Base-by-base conservation (phyloP, 495 filamentous ascomycete species). In the Xylaria scruposa region DNA sequence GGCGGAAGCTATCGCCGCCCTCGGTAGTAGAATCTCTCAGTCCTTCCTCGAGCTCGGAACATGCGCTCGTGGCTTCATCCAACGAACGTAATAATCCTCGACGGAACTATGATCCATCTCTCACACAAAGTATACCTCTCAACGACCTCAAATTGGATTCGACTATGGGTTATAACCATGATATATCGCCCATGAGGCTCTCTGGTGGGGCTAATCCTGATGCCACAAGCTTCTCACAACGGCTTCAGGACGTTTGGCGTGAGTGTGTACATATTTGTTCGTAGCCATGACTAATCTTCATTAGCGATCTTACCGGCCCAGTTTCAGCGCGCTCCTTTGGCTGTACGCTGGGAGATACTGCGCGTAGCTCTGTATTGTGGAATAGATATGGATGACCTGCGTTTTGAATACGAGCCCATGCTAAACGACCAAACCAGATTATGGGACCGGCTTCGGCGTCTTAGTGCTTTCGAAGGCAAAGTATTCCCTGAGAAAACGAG, bases 311-410 rank as follows among this genome's bases (percentile, higher is more conserved):
- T 81, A 44, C 84, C 83, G 0, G 44, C 44, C 21, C 80, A 80
- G 67, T 76, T 83, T 31, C 78, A 79, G 19, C 33, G 67, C 0
- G 83, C 81, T 1, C 84, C 84, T 0, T 76, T 86, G 9, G 80
- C 78, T 26, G 75, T 86, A 46, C 78, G 79, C 13, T 86, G 84
- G 84, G 84, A 86, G 61, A 69, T 86, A 19, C 78, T 82, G 4
- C 79, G 84, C 24, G 77, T 85, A 26, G 81, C 81, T 49, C 73
- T 83, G 6, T 78, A 85, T 58, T 85, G 83, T 71, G 77, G 76
- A 1, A 76, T 85, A 29, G 71, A 78, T 60, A 75, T 81, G 26
- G 76, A 82, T 13, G 53, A 78, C 29, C 29, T 76, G 7, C 69
- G 53, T 24, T 31, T 85, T 15, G 36, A 75, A 13, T 84, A 85